Base-by-base conservation (phyloP, 371 early-diverging fungal genomes). In the Massospora cicadina region DNA sequence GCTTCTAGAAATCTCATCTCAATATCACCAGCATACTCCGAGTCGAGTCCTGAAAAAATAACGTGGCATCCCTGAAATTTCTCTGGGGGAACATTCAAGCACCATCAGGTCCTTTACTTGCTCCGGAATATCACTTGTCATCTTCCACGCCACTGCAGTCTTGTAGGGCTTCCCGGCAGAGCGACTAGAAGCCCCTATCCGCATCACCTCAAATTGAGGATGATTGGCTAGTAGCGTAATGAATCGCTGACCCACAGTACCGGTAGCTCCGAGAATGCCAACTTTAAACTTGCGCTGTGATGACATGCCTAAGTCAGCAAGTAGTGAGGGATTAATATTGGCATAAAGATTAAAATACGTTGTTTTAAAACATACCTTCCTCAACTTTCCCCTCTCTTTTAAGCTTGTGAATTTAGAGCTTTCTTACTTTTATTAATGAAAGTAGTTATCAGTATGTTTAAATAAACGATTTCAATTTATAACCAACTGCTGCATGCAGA, bases 231-330 rank as follows among this genome's bases (percentile, higher is more conserved):
- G 82, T 58, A 95, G 79, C 57, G 85, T 77, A 67, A 95, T 90
- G 68, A 97, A 95, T n/a, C 95, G 86, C 72, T 97, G 98, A 55
- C 95, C 95, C 25, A 97, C 98, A n/a, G 91, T 93, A 71, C 95
- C 98, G 1, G 95, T 97, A 33, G 94, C 95, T 69, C 97, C 97
- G 63, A 96, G 87, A 66, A 96, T 85, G 69, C 93, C 97, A 33
- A 87, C 93, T 71, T 82, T 86, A 64, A 72, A 31, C 27, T 62
- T 62, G 33, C 31, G 43, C 5, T 43, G 5, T 43, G 43, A n/a
- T n/a, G n/a, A n/a, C n/a, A n/a, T n/a, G n/a, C n/a, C n/a, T n/a
- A n/a, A n/a, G n/a, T n/a, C n/a, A n/a, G n/a, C n/a, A n/a, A n/a
- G n/a, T n/a, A n/a, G n/a, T n/a, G n/a, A n/a, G n/a, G n/a, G n/a